Evolutionary conservation across 176 grass and related monocot species (phyloP).

Genomic region (Rhynchospora pubera): DNA sequence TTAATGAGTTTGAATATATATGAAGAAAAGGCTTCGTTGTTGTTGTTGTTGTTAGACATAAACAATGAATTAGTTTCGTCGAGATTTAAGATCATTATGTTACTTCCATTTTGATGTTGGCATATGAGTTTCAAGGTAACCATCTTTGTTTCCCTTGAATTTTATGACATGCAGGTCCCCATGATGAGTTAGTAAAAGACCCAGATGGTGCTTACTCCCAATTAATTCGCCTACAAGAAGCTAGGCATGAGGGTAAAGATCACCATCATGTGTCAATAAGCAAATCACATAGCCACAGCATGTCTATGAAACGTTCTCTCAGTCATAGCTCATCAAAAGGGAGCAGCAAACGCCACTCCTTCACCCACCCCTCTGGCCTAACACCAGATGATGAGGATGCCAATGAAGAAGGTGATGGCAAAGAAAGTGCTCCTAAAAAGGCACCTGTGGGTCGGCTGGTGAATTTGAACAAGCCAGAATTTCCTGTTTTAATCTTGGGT

Average conservation of each 20-base stretch:
- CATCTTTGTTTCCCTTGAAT: neutral
- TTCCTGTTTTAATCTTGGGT: constrained; percentile 57
- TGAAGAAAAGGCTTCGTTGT: neutral
- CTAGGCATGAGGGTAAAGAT: constrained; percentile 20
- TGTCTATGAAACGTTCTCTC: constrained; percentile 47
- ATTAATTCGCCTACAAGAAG: constrained; percentile 59
- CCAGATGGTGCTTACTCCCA: constrained; percentile 60
- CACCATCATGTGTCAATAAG: constrained; percentile 11
- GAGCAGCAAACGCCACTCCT: constrained; percentile 47
- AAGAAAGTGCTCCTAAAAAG: constrained; percentile 28
- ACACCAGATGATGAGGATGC: neutral
- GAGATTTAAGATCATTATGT: neutral
- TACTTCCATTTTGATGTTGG: neutral
- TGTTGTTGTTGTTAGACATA: neutral
- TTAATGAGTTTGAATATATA: neutral
- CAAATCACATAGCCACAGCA: constrained; percentile 53
- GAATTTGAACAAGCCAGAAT: constrained; percentile 72
- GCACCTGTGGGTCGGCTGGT: constrained; percentile 48
- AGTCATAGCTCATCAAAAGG: constrained; percentile 40
- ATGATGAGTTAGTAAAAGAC: constrained; percentile 63
- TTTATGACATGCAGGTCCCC: constrained; percentile 39
- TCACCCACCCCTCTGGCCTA: constrained; percentile 26
- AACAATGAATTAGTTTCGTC: neutral
- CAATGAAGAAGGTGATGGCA: neutral
- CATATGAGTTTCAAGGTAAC: neutral